Evolutionary conservation across 345 rosid genomes (phyloP).

Genomic region (Odontarrhena argentea): DNA sequence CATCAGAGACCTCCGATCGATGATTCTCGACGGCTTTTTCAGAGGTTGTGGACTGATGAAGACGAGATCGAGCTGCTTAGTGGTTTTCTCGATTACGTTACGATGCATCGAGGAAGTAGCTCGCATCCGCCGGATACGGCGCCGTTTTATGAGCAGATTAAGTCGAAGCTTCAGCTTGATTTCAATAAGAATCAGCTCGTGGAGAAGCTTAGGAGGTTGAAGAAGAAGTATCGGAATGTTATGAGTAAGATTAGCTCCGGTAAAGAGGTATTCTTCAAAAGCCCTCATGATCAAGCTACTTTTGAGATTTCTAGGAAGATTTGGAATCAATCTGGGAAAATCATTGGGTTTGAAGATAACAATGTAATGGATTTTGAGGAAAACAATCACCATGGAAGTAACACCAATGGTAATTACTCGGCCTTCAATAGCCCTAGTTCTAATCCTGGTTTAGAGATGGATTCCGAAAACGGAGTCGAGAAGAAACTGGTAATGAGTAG

Average conservation of each 20-base stretch:
- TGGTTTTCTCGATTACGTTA: constrained; percentile 82
- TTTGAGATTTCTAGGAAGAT: constrained; percentile 96
- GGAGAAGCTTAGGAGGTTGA: constrained; percentile 86
- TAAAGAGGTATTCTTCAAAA: constrained; percentile 83
- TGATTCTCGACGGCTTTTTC: constrained; percentile 79
- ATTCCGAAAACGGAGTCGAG: constrained; percentile 50
- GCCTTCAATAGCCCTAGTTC: constrained; percentile 33
- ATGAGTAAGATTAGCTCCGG: constrained; percentile 74
- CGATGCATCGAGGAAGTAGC: constrained; percentile 52
- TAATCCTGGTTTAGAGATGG: constrained; percentile 38
- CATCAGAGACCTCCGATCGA: constrained; percentile 56
- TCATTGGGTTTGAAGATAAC: constrained; percentile 55
- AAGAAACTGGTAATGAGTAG: constrained; percentile 44
- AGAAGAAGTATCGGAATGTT: constrained; percentile 92
- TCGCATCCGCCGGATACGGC: constrained; percentile 83
- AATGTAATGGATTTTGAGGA: constrained; percentile 73
- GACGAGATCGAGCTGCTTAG: constrained; percentile 98
- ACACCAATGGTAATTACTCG: constrained; percentile 34
- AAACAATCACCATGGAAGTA: constrained; percentile 30
- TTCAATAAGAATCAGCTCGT: constrained; percentile 97
- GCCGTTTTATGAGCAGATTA: constrained; percentile 88
- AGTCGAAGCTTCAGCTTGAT: constrained; percentile 91
- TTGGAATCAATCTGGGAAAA: constrained; percentile 58
- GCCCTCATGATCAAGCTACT: constrained; percentile 88
- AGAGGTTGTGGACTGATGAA: constrained; percentile 96